These are phyloP conservation scores for Psilocybe subaeruginosa DNA, from an alignment of 768 basidiomycete genomes.

Conservation along the genomic window DNA sequence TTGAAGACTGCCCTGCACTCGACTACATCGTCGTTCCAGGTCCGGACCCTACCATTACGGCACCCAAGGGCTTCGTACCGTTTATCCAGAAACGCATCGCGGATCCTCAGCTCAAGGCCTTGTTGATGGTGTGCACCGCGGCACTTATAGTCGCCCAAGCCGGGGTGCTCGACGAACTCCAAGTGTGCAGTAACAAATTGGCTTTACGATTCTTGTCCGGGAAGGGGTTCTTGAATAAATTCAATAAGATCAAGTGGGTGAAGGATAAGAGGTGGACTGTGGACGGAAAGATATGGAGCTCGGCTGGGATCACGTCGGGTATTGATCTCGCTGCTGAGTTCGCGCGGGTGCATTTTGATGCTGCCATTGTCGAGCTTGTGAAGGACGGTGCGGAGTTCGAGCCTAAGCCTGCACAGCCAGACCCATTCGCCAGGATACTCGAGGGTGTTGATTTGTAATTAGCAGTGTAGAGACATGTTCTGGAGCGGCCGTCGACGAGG, in stretches of 20 bases:
- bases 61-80: constrained; percentile 14
- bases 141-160: constrained; percentile 25
- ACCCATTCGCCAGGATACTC: constrained; percentile 22
- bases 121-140: constrained; percentile 28
- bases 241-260: constrained; percentile 28
- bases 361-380: constrained; percentile 20
- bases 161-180: constrained; percentile 27
- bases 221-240: constrained; percentile 14
- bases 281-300: constrained; percentile 31
- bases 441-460: constrained; percentile 21
- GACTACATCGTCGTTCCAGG: constrained; percentile 32
- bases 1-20: constrained; percentile 22
- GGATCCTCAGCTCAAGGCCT: constrained; percentile 20
- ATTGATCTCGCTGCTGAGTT: constrained; percentile 30
- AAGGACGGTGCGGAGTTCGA: constrained; percentile 21
- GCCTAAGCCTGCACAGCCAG: constrained; percentile 24
- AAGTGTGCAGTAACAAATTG: constrained; percentile 26
- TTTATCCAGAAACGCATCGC: constrained; percentile 21
- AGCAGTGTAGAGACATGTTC: too few species aligned
- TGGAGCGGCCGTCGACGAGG: too few species aligned
- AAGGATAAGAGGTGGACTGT: constrained; percentile 25
- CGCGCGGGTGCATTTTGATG: constrained; percentile 22
- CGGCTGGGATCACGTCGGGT: constrained; percentile 28
- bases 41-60: constrained; percentile 11
- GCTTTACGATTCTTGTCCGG: constrained; percentile 12